phyloP scores from a whole-genome alignment of 129 eudicot species.

The Oenanthe sinensis region DNA sequence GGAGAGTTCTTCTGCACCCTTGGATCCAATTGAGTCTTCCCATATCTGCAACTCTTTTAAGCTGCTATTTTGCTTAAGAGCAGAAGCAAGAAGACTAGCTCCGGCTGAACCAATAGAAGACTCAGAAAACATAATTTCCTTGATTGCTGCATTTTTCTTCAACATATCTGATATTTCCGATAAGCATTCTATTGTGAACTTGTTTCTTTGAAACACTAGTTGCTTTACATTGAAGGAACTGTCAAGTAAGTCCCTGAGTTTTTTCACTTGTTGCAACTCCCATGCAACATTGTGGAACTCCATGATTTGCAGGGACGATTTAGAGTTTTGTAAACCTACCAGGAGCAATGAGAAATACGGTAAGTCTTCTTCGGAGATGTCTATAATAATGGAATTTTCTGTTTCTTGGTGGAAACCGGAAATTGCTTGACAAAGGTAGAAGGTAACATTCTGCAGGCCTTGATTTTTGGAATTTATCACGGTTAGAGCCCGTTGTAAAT shows the following conservation, averaged over 20 bases:
- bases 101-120: conserved; percentile 73
- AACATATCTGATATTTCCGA: conserved; percentile 37
- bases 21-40: conserved; percentile 81
- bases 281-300: conserved; percentile 62
- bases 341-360: conserved; percentile 44
- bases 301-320: conserved; percentile 29
- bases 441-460: conserved; percentile 49
- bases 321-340: conserved; percentile 14
- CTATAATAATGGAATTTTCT: conserved; percentile 51
- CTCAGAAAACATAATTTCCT: conserved; percentile 59
- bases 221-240: conserved; percentile 27
- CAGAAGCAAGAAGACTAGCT: conserved; percentile 58
- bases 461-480: conserved; percentile 37
- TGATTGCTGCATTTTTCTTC: conserved; percentile 41
- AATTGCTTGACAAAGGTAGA: conserved; percentile 54
- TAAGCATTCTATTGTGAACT: conserved; percentile 39
- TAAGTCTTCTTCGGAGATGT: conserved; percentile 37
- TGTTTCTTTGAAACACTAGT: conserved; percentile 44
- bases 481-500: conserved; percentile 53
- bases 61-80: conserved; percentile 50
- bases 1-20: conserved; percentile 85
- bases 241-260: conserved; percentile 34
- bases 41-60: conserved; percentile 78
- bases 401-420: conserved; percentile 70
- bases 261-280: conserved; percentile 39